Evolutionary conservation across 805 yeast species (phyloP), one percentile per base, ranked within the genome.

Genomic region (Kluyveromyces aestuarii): DNA sequence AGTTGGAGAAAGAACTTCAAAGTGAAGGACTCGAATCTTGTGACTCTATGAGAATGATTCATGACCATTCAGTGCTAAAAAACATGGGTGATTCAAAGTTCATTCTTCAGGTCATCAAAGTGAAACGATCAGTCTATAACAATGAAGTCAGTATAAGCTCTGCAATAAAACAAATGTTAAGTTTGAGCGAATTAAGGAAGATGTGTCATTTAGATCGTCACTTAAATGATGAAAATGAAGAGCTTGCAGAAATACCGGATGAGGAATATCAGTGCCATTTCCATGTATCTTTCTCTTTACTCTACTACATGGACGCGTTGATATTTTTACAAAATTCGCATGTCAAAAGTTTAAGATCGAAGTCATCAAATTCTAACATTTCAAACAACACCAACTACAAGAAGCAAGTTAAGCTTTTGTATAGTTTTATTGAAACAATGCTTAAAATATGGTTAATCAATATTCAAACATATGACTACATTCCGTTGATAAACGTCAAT

Each of bases 231-330:
- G 13, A n/a, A 18, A 43, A 35, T n/a, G 39, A 35, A 6, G 11
- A n/a, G 13, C 13, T 16, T 18, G 16, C 25, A n/a, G 25, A 33
- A 19, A 18, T 35, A 8, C 30, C 21, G 25, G 18, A 37, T 8
- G 37, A 38, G 4, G 40, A 46, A 21, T 36, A 38, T 39, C 18
- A 40, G 7, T 40, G 27, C 35, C 13, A 17, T 19, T 46, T 46
- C 21, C 38, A 30, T 19, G 17, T 35, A 10, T 40, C 42, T 9
- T 40, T 46, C 35, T 19, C 40, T 10, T 14, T 40, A n/a, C 41
- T 46, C 25, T 46, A 46, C 44, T 46, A 40, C 44, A 27, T 46
- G 44, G 48, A 46, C 14, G 30, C 48, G 6, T 19, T 40, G 40
- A 39, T 46, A n/a, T 27, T 38, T 18, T 36, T 46, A 19, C 42